phyloP scores from a whole-genome alignment of 768 basidiomycete genomes.

The Gymnopilus junonius region DNA sequence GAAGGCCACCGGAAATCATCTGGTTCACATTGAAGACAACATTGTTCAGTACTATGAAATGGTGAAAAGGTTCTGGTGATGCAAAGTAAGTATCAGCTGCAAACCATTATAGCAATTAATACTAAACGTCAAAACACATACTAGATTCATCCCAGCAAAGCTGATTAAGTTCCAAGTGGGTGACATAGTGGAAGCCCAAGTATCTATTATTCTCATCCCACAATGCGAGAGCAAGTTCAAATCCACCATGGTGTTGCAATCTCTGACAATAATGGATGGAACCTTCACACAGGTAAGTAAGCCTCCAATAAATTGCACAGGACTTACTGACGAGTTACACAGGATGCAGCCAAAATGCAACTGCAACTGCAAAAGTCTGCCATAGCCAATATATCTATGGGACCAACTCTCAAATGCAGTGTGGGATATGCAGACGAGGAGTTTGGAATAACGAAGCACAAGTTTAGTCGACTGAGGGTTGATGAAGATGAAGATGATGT shows the following conservation, averaged over 20 bases:
- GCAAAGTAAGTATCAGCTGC: not conserved
- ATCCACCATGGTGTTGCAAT: constrained; percentile 2
- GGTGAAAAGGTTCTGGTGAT: not conserved
- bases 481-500: not conserved
- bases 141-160: constrained; percentile 1
- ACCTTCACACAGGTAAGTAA: constrained; percentile 16
- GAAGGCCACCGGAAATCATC: not conserved
- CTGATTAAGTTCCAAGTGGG: constrained; percentile 13
- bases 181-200: constrained; percentile 22
- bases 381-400: not conserved
- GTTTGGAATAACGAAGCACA: not conserved
- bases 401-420: not conserved
- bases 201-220: constrained; percentile 12
- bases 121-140: not conserved
- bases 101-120: not conserved
- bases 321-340: not conserved
- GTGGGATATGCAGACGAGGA: constrained; percentile 14
- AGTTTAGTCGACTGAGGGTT: constrained; percentile 2
- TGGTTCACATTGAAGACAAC: constrained; percentile 8
- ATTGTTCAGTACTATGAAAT: constrained; percentile 6
- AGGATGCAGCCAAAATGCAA: not conserved
- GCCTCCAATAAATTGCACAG: not conserved
- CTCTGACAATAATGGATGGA: constrained; percentile 15
- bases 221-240: constrained; percentile 11
- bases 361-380: not conserved